Base-by-base conservation (phyloP, 140 eudicot genomes). In the Ambrosia hybrid region DNA sequence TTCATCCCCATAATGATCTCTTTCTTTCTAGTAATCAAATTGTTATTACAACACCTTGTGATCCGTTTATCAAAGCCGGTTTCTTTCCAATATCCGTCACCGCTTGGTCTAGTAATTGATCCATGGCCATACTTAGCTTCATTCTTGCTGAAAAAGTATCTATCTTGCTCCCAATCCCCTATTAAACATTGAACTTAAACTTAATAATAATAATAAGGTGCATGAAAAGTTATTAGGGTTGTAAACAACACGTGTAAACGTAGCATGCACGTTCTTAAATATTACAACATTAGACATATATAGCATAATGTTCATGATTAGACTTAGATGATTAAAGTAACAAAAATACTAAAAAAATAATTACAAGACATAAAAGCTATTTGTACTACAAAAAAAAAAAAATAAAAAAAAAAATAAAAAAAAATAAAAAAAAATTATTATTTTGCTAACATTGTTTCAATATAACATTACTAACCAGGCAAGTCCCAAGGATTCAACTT, bases 91-190 rank as follows among this genome's bases (percentile, higher is more conserved):
- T 80, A 85, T 57, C 94, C 96, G 1, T 78, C 60, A 5, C 43
- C 61, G 39, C 81, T 80, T 53, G 79, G 79, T 62, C 84, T 73
- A 26, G 80, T 21, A 21, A 21, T 76, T 30, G 80, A 73, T 67
- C 83, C 81, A 4, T 81, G 79, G 13, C 76, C 67, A 51, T 77
- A 73, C 57, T 76, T 83, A 30, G 73, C 65, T 72, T 82, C 90
- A 73, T 56, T 87, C 79, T 80, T 86, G 73, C 83, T 82, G 61
- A 89, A 89, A 33, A 84, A 87, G 76, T 87, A 89, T 48, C 82
- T 78, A 26, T 89, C 91, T 68, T 87, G 84, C 71, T 84, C 90
- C 83, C 58, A 46, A 59, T 84, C 85, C 67, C 94, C 96, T 89
- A 43, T 37, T 41, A 6, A 41, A 6, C 51, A 57, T 39, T 36